Conservation (phyloP, 2,329 filamentous ascomycete species). For the Alternaria triticimaculans region DNA sequence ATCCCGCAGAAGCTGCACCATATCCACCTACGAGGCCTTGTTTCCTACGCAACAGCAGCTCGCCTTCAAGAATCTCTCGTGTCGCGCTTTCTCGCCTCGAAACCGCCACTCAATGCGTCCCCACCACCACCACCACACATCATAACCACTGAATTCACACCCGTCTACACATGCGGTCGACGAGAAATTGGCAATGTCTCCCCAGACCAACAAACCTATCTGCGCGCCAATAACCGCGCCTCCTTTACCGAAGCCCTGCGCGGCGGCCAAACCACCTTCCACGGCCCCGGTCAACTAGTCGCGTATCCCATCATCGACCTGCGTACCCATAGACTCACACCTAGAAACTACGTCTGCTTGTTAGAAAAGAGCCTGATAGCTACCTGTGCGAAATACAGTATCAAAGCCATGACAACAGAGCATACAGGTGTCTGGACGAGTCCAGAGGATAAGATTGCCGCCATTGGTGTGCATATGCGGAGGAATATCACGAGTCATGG, state of each 20-base stretch:
- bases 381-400: slow-evolving; percentile 65
- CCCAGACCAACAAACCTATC: slow-evolving; percentile 51
- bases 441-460: slow-evolving; percentile 74
- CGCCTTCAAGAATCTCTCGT: slow-evolving; percentile 65
- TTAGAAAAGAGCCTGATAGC: slow-evolving; percentile 79
- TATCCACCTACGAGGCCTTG: slow-evolving; percentile 62
- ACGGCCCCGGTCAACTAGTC: slow-evolving; percentile 90
- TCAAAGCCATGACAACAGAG: slow-evolving; percentile 69
- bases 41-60: slow-evolving; percentile 63
- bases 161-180: slow-evolving; percentile 89
- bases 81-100: slow-evolving; percentile 65
- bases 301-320: slow-evolving; percentile 93
- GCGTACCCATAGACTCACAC: slow-evolving; percentile 69
- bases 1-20: slow-evolving; percentile 65
- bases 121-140: slow-evolving; percentile 69
- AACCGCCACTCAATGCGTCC: slow-evolving; percentile 54
- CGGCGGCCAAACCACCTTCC: slow-evolving; percentile 92
- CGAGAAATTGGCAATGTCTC: slow-evolving; percentile 68
- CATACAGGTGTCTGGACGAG: slow-evolving; percentile 83
- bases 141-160: slow-evolving; percentile 80
- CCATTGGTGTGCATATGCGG: slow-evolving; percentile 88
- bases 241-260: slow-evolving; percentile 75
- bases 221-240: slow-evolving; percentile 56
- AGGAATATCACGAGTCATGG: slow-evolving; percentile 85
- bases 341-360: slow-evolving; percentile 77